Base-by-base conservation (phyloP, 441 rosid genomes). In the Aquilaria agallochum region DNA sequence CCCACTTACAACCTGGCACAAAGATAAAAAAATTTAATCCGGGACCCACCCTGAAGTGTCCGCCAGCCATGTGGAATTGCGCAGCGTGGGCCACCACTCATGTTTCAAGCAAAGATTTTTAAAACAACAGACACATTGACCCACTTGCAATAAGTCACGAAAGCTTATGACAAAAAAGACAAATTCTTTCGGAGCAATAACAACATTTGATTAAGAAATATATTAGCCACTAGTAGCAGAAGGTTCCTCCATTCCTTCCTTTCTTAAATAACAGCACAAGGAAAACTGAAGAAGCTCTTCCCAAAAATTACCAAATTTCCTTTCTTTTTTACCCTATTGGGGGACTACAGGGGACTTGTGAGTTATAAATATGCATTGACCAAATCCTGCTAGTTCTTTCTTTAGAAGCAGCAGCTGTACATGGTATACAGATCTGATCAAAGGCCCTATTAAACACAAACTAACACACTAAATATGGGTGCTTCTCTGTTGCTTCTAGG, bases 1-100 rank as follows among this genome's bases (percentile, higher is more conserved):
- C 83, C 81, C 75, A 69, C 70, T 54, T n/a, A 66, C 79, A 64
- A 53, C 71, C 76, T 76, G 80, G 76, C 74, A 62, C 33, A 51
- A 34, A 52, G n/a, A 15, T 1, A 3, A 11, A 4, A 9, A 11
- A 3, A 10, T 27, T 13, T 7, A 1, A 5, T 11, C 48, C 30
- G 11, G 69, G 59, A 15, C 76, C 72, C 65, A 45, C 15, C 5
- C 44, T 5, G 60, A 33, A 8, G 4, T 67, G 78, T 74, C 82
- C 56, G 76, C 73, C 50, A 46, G 63, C 81, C 85, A 76, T 76
- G 88, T 76, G 80, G 59, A 52, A 14, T 50, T 64, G 49, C 57
- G 67, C 75, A 34, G 64, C 55, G 51, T 56, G 63, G 56, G 32
- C 68, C 66, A 9, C 13, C 14, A 36, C 42, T 8, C 42, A 36